A percentile compares a stretch with the other conserved stretches of the same genome.
Conservation (phyloP, 176 grass and related monocot genomes). For the Phoenix roebelenii region DNA sequence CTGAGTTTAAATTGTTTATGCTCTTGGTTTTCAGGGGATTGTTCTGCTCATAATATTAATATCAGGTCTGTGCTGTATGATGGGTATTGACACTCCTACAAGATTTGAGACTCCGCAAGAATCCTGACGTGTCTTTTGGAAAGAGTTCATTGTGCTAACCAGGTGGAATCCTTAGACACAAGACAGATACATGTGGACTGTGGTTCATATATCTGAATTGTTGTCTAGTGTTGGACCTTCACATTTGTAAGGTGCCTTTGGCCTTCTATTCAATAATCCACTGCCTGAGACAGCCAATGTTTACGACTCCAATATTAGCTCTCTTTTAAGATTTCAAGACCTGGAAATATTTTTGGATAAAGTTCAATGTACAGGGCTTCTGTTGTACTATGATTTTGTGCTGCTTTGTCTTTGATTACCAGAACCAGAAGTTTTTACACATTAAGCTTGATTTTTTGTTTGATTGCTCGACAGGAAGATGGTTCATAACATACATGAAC, state of each 20-base stretch:
- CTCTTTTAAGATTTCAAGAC: too few relatives aligned
- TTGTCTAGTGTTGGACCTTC: constrained; percentile 22
- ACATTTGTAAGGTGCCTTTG: constrained; percentile 17
- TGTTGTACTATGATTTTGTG: too few relatives aligned
- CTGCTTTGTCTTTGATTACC: too few relatives aligned
- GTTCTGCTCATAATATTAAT: constrained; percentile 96
- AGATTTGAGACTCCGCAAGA: constrained; percentile 82
- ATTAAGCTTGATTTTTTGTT: too few relatives aligned
- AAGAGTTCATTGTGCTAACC: background rate
- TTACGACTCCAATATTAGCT: too few relatives aligned
- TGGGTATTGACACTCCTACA: constrained; percentile 78
- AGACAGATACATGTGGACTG: background rate
- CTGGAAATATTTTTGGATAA: too few relatives aligned
- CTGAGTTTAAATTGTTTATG: background rate
- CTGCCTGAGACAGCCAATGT: too few relatives aligned
- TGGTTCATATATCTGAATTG: constrained; percentile 10
- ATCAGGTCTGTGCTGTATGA: constrained; percentile 89
- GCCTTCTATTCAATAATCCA: constrained; percentile 3
- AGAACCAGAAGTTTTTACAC: too few relatives aligned
- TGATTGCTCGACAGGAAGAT: too few relatives aligned
- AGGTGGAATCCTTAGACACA: constrained; percentile 12
- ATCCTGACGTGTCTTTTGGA: constrained; percentile 17
- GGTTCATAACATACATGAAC: too few relatives aligned
- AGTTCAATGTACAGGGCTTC: too few relatives aligned
- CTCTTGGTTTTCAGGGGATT: constrained; percentile 51